These are phyloP conservation scores for Trichoderma koningii DNA, from an alignment of 2,329 filamentous ascomycete species.

Conservation along the genomic window DNA sequence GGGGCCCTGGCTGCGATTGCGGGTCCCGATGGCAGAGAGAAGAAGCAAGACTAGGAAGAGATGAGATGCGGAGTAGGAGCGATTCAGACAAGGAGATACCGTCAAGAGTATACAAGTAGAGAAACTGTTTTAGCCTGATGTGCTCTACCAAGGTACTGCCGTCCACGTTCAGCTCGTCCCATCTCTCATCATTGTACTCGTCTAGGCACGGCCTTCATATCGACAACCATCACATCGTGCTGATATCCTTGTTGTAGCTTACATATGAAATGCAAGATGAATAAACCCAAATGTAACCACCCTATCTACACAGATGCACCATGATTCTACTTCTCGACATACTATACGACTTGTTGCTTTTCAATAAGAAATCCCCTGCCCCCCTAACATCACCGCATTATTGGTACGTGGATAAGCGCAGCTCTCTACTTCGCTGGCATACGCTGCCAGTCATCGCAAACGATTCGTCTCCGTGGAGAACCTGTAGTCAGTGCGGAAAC, in stretches of 20 bases:
- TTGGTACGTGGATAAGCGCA: slow-evolving; percentile 1
- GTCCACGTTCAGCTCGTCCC: not conserved
- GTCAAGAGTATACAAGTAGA: too few species aligned
- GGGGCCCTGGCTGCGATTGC: slow-evolving; percentile 37
- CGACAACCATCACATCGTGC: slow-evolving; percentile 11
- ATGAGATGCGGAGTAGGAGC: not conserved
- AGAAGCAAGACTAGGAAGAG: slow-evolving; percentile 43
- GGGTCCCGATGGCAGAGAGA: slow-evolving; percentile 33
- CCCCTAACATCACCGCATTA: not conserved
- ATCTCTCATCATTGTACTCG: not conserved
- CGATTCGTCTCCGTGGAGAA: not conserved
- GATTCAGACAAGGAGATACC: not conserved
- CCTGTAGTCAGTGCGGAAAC: not conserved
- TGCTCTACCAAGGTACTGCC: too few species aligned
- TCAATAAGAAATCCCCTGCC: not conserved
- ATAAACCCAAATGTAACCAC: slow-evolving; percentile 18
- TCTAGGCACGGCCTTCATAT: not conserved
- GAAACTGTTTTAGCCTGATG: too few species aligned
- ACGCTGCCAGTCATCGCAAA: slow-evolving; percentile 1
- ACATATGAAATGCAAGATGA: slow-evolving; percentile 6
- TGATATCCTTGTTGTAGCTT: not conserved
- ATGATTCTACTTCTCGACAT: slow-evolving; percentile 7
- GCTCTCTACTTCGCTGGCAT: not conserved
- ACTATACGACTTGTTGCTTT: slow-evolving; percentile 1
- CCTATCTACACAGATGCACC: slow-evolving; percentile 22